Conservation (phyloP, 148 eudicot genomes). For the Camellia lanceoleosa region DNA sequence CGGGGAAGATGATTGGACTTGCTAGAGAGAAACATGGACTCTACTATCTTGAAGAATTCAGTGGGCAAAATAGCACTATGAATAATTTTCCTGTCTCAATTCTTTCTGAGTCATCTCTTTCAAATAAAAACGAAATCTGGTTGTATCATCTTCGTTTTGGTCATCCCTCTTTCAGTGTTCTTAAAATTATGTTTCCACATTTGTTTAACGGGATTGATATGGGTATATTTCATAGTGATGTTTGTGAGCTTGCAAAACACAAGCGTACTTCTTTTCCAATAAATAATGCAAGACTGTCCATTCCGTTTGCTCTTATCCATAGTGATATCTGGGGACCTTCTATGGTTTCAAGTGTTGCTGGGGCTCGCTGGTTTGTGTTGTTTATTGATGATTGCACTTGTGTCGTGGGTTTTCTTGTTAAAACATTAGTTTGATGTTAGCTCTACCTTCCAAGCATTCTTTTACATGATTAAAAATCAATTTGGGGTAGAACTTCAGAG, state of each 20-base stretch:
- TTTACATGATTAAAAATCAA: not conserved
- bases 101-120: not conserved
- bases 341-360: not conserved
- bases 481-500: not conserved
- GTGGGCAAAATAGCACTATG: not conserved
- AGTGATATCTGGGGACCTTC: slow-evolving; percentile 14
- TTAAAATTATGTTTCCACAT: not conserved
- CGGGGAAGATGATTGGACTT: slow-evolving; percentile 17
- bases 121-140: slow-evolving; percentile 3
- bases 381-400: slow-evolving; percentile 6
- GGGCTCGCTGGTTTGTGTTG: slow-evolving; percentile 14
- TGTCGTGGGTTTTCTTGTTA: not conserved
- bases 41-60: not conserved
- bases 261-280: slow-evolving; percentile 11
- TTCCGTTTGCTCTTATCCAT: slow-evolving; percentile 6
- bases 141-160: not conserved
- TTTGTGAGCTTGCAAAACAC: slow-evolving; percentile 20
- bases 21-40: not conserved
- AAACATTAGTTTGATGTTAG: slow-evolving; percentile 4
- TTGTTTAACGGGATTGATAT: not conserved
- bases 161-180: not conserved
- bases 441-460: not conserved
- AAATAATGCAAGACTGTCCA: not conserved
- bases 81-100: not conserved
- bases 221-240: not conserved